A percentile compares a stretch with the other conserved stretches of the same genome.
phyloP scores from a whole-genome alignment of 176 grass and related monocot genomes.

The Calamus simplicifolius region DNA sequence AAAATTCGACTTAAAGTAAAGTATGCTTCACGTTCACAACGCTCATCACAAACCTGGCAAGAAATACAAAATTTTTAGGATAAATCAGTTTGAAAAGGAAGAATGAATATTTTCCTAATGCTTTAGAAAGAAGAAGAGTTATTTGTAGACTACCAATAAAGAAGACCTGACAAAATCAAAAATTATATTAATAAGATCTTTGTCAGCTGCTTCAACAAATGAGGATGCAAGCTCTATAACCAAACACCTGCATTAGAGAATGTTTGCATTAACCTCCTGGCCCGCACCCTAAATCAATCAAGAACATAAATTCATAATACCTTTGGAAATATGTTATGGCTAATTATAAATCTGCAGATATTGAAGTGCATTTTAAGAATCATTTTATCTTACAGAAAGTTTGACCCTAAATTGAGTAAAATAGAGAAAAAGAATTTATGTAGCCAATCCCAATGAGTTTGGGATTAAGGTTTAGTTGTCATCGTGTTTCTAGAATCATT shows the following conservation, averaged over 20 bases:
- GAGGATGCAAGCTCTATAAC: slow-evolving; percentile 59
- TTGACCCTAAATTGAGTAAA: no score
- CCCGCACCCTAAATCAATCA: neutral
- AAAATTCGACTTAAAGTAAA: slow-evolving; percentile 68
- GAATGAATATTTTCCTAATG: neutral
- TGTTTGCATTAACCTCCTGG: neutral
- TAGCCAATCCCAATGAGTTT: no score
- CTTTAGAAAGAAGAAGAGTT: slow-evolving; percentile 11
- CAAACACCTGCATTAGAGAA: slow-evolving; percentile 40
- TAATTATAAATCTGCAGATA: no score
- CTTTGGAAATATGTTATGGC: no score
- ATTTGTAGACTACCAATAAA: slow-evolving; percentile 55
- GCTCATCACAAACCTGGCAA: slow-evolving; percentile 38
- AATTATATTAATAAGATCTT: slow-evolving; percentile 59
- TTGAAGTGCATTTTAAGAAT: no score
- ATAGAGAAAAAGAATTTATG: no score
- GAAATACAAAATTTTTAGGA: slow-evolving; percentile 13
- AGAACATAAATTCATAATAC: slow-evolving; percentile 1
- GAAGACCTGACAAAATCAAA: slow-evolving; percentile 76
- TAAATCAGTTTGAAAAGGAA: neutral
- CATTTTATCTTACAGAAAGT: no score
- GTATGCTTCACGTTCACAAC: slow-evolving; percentile 62
- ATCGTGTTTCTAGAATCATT: no score
- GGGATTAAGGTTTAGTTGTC: no score
- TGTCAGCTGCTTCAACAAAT: slow-evolving; percentile 46